These are phyloP conservation scores for Neurospora sp. DNA, from an alignment of 495 filamentous ascomycete species.

Conservation along the genomic window DNA sequence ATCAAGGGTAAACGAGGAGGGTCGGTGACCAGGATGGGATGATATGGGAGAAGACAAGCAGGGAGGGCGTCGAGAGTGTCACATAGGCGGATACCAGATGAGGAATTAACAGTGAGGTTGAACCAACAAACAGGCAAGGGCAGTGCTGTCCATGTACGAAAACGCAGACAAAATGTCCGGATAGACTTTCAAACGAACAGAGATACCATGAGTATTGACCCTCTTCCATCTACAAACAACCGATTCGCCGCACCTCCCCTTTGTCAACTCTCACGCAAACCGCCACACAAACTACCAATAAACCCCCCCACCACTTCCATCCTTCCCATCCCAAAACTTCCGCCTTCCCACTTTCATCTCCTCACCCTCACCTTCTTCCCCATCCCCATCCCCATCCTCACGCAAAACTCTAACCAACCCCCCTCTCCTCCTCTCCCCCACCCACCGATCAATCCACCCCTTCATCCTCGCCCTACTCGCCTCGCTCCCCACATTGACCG, in stretches of 20 bases:
- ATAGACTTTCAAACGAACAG: background rate
- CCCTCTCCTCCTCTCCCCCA: slow-evolving; percentile 69
- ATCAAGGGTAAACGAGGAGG: background rate
- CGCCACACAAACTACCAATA: slow-evolving; percentile 26
- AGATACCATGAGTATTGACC: background rate
- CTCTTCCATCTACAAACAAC: background rate
- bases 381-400: slow-evolving; percentile 13
- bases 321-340: slow-evolving; percentile 32
- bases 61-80: background rate
- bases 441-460: slow-evolving; percentile 81
- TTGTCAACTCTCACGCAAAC: background rate
- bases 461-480: slow-evolving; percentile 69
- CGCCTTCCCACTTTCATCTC: slow-evolving; percentile 11
- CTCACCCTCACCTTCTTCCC: slow-evolving; percentile 6
- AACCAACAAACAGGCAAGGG: background rate
- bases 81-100: background rate
- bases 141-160: background rate
- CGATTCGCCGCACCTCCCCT: background rate
- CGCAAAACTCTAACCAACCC: slow-evolving; percentile 53
- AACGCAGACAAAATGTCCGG: background rate
- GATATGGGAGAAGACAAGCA: background rate
- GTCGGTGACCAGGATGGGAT: background rate
- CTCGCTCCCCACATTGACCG: slow-evolving; percentile 76
- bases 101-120: background rate
- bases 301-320: slow-evolving; percentile 31